phyloP scores from a whole-genome alignment of 2,329 filamentous ascomycete genomes.

The Conoideocrella luteorostrata region DNA sequence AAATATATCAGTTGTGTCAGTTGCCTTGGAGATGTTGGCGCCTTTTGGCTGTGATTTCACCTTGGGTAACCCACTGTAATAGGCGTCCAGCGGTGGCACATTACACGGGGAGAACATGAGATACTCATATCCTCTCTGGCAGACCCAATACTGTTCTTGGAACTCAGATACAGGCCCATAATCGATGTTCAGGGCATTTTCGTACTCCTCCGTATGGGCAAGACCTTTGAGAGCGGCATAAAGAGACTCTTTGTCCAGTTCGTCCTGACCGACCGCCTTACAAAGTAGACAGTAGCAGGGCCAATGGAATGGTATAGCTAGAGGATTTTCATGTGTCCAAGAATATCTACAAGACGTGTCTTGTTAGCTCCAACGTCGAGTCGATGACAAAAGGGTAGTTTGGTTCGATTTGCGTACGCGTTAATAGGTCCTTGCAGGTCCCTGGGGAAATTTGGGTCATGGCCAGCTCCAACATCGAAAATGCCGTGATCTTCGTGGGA shows the following conservation, averaged over 20 bases:
- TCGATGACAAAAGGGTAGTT: too few species aligned
- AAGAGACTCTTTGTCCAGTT: not conserved
- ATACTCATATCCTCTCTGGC: not conserved
- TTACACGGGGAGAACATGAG: not conserved
- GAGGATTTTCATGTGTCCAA: not conserved
- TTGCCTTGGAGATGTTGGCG: not conserved
- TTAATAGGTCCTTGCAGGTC: not conserved
- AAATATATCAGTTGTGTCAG: not conserved
- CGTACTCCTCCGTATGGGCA: not conserved
- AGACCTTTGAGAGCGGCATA: conserved; percentile 1
- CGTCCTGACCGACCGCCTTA: not conserved
- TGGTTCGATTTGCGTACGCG: not conserved
- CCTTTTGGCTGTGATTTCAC: not conserved
- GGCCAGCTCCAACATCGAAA: not conserved
- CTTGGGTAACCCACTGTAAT: not conserved
- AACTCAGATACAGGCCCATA: not conserved
- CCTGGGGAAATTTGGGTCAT: not conserved
- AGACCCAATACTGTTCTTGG: conserved; percentile 3
- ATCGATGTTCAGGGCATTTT: not conserved
- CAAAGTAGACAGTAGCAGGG: not conserved
- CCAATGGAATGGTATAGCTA: conserved; percentile 1
- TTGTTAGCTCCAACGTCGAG: not conserved
- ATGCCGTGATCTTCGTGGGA: not conserved
- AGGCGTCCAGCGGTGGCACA: not conserved
- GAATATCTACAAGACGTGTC: conserved; percentile 1